Evolutionary conservation across 2,329 filamentous ascomycete species (phyloP), one percentile per base, ranked within the genome.

Genomic region (Teratosphaeria viscida): DNA sequence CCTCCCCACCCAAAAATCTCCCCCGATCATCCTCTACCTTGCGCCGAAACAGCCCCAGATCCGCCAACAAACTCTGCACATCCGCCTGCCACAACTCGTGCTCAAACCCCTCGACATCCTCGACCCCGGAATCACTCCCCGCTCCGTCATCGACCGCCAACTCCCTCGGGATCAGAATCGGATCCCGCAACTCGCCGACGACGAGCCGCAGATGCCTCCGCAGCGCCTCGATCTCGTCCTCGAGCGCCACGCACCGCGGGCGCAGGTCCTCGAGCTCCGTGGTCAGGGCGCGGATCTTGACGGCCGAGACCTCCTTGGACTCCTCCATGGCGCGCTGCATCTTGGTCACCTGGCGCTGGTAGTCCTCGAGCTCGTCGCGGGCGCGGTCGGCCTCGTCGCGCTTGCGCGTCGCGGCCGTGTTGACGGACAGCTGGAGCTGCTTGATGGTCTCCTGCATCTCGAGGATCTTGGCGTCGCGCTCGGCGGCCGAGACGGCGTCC

Each of bases 321-420:
- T 99, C 94, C 73, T 97, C 92, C 92, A 96, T 96, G 74, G 95
- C 84, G 61, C 92, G 86, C 74, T 97, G 91, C 88, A 99, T 91
- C 59, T 87, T 84, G 55, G 85, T 82, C 19, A 99, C 94, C 68
- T 92, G 89, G 64, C 86, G 85, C 77, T 99, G 94, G 75, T 97
- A 99, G 73, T 96, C 91, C 68, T 97, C 94, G 27, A 99, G 79
- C 66, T 87, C 87, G 72, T 94, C 90, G 64, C 91, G 89, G 64
- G 90, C 86, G 43, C 87, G 81, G 67, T 87, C 84, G 59, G 67
- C 70, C 61, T 85, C 87, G 67, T 92, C 89, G 71, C 89, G 87
- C 74, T 94, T 90, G 57, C 81, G 84, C 66, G 80, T 84, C 63
- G 72, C 68, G 67, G 76, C 82, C 64, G 75, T 72, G 63, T 80